Base-by-base conservation (phyloP, 176 grass and related monocot genomes). In the Musa acuminata region DNA sequence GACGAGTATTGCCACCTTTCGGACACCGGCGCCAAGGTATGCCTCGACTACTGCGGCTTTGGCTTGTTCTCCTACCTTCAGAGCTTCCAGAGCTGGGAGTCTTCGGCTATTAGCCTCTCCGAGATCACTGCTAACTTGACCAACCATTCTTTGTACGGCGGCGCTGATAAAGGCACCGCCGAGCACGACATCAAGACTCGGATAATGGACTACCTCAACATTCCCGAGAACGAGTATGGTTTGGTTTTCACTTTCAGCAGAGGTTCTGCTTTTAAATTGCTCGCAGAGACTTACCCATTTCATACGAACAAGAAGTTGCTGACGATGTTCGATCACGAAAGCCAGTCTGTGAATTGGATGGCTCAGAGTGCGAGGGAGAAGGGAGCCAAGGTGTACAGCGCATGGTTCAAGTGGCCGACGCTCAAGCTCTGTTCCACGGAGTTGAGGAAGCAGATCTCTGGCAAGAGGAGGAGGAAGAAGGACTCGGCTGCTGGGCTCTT, bases 131-230 rank as follows among this genome's bases (percentile, higher is more conserved):
- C 86, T 57, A 99, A 99, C 53, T 85, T 99, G 69, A 99, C 85
- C 86, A 99, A 99, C 84, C 95, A 95, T 77, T 88, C 91, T 62
- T 77, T 99, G 72, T 90, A 94, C 79, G 95, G 95, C 17, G 66
- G 59, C 50, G 88, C 91, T 8, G 91, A 94, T 51, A 94, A 94
- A 74, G 91, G 91, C 68, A 91, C 91, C 55, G 78, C 82, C 0
- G 95, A 99, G 55, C 82, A 94, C 66, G 95, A 99, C 58, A 87
- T 99, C 82, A 81, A 67, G 35, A 78, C 52, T 49, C 86, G 95
- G 52, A 94, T 99, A 77, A 99, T 99, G 95, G 84, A 99, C 63
- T 99, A 99, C 80, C 85, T 99, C 64, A 99, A 99, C 83, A 99
- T 99, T 75, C 91, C 95, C 0, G 95, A 99, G 83, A 91, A 84